A percentile compares a stretch with the other conserved stretches of the same genome.
phyloP scores from a whole-genome alignment of 2,329 filamentous ascomycete genomes.

The Alternaria longipes region DNA sequence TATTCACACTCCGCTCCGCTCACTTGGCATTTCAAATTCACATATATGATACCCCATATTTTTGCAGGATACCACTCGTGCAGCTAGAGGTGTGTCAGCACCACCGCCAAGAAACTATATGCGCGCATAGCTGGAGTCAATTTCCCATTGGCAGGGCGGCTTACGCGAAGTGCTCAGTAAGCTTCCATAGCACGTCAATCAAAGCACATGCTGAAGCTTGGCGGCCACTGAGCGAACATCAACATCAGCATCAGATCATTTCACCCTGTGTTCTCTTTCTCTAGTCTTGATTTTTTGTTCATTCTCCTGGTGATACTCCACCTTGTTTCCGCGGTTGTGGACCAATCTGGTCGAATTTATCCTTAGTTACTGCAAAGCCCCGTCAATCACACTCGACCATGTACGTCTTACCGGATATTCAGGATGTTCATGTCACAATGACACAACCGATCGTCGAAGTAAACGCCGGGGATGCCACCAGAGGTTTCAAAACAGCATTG shows the following conservation, averaged over 20 bases:
- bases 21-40: constrained; percentile 5
- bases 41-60: background rate
- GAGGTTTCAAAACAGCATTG: constrained; percentile 23
- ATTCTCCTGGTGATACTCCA: constrained; percentile 8
- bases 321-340: constrained; percentile 6
- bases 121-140: background rate
- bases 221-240: constrained; percentile 7
- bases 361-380: background rate
- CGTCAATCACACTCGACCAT: constrained; percentile 3
- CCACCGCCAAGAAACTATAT: constrained; percentile 5
- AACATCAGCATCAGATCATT: constrained; percentile 22
- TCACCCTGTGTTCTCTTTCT: background rate
- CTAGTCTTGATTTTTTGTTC: constrained; percentile 3
- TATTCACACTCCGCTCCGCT: constrained; percentile 5
- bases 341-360: background rate
- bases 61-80: background rate
- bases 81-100: constrained; percentile 17
- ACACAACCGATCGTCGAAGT: constrained; percentile 10
- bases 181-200: constrained; percentile 24
- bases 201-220: constrained; percentile 18
- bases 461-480: constrained; percentile 14
- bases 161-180: constrained; percentile 29
- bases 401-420: constrained; percentile 5
- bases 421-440: constrained; percentile 1
- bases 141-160: constrained; percentile 14